Percentiles rank a stretch among this genome's conserved stretches.
phyloP scores from a whole-genome alignment of 2,329 filamentous ascomycete species.

The Fusarium sp. region DNA sequence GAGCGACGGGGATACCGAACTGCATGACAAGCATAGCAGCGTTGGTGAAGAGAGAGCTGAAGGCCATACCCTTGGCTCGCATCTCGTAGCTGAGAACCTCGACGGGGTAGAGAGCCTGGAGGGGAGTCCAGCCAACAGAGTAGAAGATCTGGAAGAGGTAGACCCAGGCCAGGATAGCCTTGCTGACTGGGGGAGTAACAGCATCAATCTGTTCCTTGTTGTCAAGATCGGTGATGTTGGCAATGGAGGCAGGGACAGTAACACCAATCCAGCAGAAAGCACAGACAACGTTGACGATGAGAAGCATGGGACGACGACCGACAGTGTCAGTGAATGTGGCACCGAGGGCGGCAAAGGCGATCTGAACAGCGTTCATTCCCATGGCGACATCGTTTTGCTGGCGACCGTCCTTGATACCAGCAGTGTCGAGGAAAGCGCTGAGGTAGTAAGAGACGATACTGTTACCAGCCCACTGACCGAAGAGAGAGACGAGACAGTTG shows the following conservation, averaged over 20 bases:
- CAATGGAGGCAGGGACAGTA: slow-evolving; percentile 56
- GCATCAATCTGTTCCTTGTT: slow-evolving; percentile 40
- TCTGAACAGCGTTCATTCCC: slow-evolving; percentile 60
- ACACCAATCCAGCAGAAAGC: slow-evolving; percentile 62
- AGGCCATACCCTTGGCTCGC: slow-evolving; percentile 66
- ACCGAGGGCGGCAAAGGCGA: slow-evolving; percentile 60
- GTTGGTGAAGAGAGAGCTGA: slow-evolving; percentile 58
- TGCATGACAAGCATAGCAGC: slow-evolving; percentile 52
- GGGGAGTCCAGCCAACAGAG: slow-evolving; percentile 54
- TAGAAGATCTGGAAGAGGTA: slow-evolving; percentile 51
- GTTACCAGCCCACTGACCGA: slow-evolving; percentile 60
- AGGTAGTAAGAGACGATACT: slow-evolving; percentile 62
- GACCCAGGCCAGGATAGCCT: slow-evolving; percentile 60
- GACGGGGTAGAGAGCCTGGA: slow-evolving; percentile 61
- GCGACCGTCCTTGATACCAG: slow-evolving; percentile 56
- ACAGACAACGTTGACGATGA: slow-evolving; percentile 59
- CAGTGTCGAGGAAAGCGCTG: slow-evolving; percentile 60
- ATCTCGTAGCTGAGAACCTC: slow-evolving; percentile 65
- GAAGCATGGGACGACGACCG: slow-evolving; percentile 62
- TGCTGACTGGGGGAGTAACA: slow-evolving; percentile 50
- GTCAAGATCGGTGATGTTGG: slow-evolving; percentile 46
- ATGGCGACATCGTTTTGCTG: slow-evolving; percentile 60
- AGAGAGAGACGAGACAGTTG: slow-evolving; percentile 56
- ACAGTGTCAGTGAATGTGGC: slow-evolving; percentile 60
- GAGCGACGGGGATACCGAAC: slow-evolving; percentile 58